Conservation (phyloP, 2,329 filamentous ascomycete species). For the Lachnellula subtilissima region DNA sequence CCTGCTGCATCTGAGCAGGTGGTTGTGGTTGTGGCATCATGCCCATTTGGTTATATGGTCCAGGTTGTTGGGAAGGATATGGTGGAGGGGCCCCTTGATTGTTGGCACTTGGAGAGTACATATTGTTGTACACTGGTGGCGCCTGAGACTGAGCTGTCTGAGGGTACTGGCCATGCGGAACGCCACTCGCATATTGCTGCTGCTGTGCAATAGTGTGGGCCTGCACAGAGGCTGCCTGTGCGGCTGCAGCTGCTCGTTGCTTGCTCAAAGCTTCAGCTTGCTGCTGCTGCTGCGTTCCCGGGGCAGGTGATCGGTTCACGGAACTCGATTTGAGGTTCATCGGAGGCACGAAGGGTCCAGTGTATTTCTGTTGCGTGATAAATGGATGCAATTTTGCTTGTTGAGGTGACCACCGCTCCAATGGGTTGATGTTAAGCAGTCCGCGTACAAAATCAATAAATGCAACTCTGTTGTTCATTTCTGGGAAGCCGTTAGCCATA, state of each 20-base stretch:
- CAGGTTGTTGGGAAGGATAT: conserved; percentile 67
- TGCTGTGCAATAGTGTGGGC: conserved; percentile 62
- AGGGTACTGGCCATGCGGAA: conserved; percentile 46
- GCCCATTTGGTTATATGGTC: conserved; percentile 66
- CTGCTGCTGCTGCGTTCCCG: conserved; percentile 91
- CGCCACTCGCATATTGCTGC: conserved; percentile 55
- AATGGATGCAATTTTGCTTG: conserved; percentile 97
- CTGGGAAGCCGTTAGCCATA: conserved; percentile 42
- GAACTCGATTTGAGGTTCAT: conserved; percentile 93
- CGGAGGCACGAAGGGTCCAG: conserved; percentile 89
- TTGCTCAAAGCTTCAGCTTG: conserved; percentile 92
- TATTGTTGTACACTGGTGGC: conserved; percentile 72
- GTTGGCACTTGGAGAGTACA: conserved; percentile 63
- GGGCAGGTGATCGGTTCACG: conserved; percentile 80
- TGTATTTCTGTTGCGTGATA: conserved; percentile 97
- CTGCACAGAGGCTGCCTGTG: conserved; percentile 31
- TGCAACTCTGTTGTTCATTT: conserved; percentile 96
- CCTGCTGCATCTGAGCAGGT: conserved; percentile 59
- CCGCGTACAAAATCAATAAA: conserved; percentile 98
- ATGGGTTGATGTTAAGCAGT: conserved; percentile 85
- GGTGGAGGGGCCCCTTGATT: conserved; percentile 63
- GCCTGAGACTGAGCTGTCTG: conserved; percentile 34
- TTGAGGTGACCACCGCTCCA: conserved; percentile 96
- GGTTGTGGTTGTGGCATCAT: conserved; percentile 59
- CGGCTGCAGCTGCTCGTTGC: conserved; percentile 70